Conservation (phyloP, 2,329 filamentous ascomycete genomes). For the Ceratocystis diversiconidia region DNA sequence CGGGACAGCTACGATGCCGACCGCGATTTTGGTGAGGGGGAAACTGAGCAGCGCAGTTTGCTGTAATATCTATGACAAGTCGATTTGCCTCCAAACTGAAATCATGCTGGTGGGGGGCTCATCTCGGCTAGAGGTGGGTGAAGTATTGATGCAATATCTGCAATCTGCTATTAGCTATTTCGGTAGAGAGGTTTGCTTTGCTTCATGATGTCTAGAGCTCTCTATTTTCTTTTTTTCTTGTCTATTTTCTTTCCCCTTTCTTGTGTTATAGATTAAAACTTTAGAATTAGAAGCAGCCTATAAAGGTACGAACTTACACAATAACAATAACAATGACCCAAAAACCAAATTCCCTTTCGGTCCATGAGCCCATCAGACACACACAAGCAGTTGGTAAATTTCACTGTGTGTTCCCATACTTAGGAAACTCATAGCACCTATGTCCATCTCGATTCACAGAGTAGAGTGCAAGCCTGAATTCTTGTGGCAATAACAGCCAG, state of each 20-base stretch:
- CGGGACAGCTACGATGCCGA: slow-evolving; percentile 12
- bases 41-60: slow-evolving; percentile 11
- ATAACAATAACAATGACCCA: too few species aligned
- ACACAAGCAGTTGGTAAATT: too few species aligned
- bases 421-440: too few species aligned
- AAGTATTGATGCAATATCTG: background rate
- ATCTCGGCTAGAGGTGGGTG: background rate
- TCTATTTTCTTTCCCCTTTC: background rate
- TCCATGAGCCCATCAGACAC: too few species aligned
- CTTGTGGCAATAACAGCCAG: too few species aligned
- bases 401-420: too few species aligned
- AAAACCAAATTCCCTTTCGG: too few species aligned
- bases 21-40: slow-evolving; percentile 9
- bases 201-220: background rate
- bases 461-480: background rate
- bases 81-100: background rate
- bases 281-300: background rate
- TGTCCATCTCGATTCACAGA: background rate
- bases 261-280: background rate
- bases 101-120: background rate
- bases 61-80: background rate
- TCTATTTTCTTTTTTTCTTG: background rate
- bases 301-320: background rate
- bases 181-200: background rate
- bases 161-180: background rate